Evolutionary conservation across 2,329 filamentous ascomycete species (phyloP).

Genomic region (Aureobasidium sp.): DNA sequence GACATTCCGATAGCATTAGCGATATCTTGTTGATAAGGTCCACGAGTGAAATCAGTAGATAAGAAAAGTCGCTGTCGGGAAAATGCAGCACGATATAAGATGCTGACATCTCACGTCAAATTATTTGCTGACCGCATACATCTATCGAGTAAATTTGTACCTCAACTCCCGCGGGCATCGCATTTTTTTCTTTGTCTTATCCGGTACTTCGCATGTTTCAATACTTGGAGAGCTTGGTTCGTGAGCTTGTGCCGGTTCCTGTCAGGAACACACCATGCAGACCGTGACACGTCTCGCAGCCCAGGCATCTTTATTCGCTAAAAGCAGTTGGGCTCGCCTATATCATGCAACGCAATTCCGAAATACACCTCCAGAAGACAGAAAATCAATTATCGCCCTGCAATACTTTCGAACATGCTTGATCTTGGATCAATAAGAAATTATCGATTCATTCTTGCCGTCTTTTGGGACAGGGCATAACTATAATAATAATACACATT

Average conservation of each 20-base stretch:
- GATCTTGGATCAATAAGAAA: background rate
- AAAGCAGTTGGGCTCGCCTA: background rate
- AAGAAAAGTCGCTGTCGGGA: background rate
- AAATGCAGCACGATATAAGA: background rate
- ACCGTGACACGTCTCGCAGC: background rate
- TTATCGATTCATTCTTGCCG: background rate
- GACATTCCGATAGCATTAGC: background rate
- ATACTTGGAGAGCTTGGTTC: background rate
- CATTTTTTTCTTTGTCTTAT: background rate
- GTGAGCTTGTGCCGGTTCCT: background rate
- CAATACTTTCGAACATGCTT: background rate
- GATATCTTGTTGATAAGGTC: background rate
- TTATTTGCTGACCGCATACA: constrained; percentile 2
- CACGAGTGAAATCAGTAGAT: background rate
- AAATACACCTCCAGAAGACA: background rate
- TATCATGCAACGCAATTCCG: background rate
- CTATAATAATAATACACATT: background rate
- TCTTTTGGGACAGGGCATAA: background rate
- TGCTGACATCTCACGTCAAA: background rate
- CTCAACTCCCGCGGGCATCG: background rate
- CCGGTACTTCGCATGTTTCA: background rate
- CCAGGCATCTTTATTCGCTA: background rate
- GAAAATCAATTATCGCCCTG: background rate
- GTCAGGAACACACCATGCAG: background rate
- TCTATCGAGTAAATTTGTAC: background rate